These are phyloP conservation scores for Chlamydomonas incerta DNA, from an alignment of 139 green algal species.

Conservation along the genomic window DNA sequence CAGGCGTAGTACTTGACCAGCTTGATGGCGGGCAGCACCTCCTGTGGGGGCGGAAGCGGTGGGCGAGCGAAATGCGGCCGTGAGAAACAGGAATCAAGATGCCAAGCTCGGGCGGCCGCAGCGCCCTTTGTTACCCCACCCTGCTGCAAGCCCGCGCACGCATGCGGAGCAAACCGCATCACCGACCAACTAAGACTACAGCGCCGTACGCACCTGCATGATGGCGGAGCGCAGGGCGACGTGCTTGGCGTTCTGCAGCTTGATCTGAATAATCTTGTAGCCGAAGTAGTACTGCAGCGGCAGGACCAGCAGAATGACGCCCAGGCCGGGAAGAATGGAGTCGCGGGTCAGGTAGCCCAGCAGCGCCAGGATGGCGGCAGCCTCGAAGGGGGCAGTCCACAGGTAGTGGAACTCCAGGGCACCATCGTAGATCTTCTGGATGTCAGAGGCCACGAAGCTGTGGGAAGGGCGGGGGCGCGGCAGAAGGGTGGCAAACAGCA, in stretches of 20 bases:
- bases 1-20: slow-evolving; percentile 77
- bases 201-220: slow-evolving; percentile 49
- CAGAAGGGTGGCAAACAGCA: too few relatives aligned
- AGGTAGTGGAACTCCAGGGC: slow-evolving; percentile 71
- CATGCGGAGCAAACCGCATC: too few relatives aligned
- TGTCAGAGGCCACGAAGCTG: slow-evolving; percentile 64
- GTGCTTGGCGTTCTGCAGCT: slow-evolving; percentile 59
- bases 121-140: too few relatives aligned
- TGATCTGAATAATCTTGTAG: slow-evolving; percentile 68
- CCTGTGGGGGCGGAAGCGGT: too few relatives aligned
- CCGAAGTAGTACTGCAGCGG: slow-evolving; percentile 70
- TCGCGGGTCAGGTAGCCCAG: slow-evolving; percentile 57
- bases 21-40: slow-evolving; percentile 32
- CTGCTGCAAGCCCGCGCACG: too few relatives aligned
- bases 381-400: slow-evolving; percentile 69
- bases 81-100: too few relatives aligned
- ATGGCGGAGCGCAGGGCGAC: slow-evolving; percentile 42
- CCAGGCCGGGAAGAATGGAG: neutral
- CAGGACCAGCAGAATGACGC: slow-evolving; percentile 18
- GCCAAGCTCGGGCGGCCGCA: too few relatives aligned
- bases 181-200: too few relatives aligned
- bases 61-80: neutral
- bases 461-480: too few relatives aligned
- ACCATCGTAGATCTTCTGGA: slow-evolving; percentile 55
- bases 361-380: slow-evolving; percentile 64